phyloP scores from a whole-genome alignment of 2,329 filamentous ascomycete genomes.

The Furcasterigmium furcatum region DNA sequence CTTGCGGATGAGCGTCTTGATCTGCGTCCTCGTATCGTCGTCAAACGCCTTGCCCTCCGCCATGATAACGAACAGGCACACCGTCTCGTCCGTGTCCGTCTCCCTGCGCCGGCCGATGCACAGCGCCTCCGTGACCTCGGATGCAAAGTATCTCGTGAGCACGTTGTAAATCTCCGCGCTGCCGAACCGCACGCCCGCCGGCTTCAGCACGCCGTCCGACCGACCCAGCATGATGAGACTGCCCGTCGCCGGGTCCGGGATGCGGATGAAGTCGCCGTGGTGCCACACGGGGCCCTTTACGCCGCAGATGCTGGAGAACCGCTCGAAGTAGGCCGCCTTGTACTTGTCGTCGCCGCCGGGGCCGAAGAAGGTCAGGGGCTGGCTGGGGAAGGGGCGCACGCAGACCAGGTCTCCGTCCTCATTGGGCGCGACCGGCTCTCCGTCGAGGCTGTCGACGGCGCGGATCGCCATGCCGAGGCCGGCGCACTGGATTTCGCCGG shows the following conservation, averaged over 20 bases:
- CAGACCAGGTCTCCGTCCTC: constrained; percentile 88
- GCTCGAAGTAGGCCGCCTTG: constrained; percentile 80
- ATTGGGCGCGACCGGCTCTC: constrained; percentile 52
- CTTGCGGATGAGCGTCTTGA: constrained; percentile 67
- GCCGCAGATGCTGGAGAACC: constrained; percentile 54
- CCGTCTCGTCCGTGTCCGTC: constrained; percentile 76
- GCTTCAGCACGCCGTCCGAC: constrained; percentile 91
- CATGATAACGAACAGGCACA: constrained; percentile 86
- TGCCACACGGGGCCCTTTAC: constrained; percentile 66
- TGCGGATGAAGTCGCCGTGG: constrained; percentile 85
- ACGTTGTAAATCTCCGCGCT: constrained; percentile 96
- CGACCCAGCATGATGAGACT: constrained; percentile 88
- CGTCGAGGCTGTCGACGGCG: constrained; percentile 56
- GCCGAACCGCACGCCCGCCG: constrained; percentile 86
- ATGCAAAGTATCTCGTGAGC: constrained; percentile 77
- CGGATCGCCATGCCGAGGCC: constrained; percentile 77
- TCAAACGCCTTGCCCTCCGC: constrained; percentile 52
- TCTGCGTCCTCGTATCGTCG: constrained; percentile 55
- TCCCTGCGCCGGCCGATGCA: constrained; percentile 77
- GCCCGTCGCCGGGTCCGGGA: constrained; percentile 64
- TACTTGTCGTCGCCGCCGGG: constrained; percentile 72
- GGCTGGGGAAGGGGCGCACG: constrained; percentile 80
- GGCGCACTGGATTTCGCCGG: constrained; percentile 74
- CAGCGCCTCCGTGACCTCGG: constrained; percentile 78
- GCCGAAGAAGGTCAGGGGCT: constrained; percentile 89